A percentile compares a stretch with the other conserved stretches of the same genome.
Conservation (phyloP, 2,329 filamentous ascomycete species). For the Paraconiothyrium sp. region DNA sequence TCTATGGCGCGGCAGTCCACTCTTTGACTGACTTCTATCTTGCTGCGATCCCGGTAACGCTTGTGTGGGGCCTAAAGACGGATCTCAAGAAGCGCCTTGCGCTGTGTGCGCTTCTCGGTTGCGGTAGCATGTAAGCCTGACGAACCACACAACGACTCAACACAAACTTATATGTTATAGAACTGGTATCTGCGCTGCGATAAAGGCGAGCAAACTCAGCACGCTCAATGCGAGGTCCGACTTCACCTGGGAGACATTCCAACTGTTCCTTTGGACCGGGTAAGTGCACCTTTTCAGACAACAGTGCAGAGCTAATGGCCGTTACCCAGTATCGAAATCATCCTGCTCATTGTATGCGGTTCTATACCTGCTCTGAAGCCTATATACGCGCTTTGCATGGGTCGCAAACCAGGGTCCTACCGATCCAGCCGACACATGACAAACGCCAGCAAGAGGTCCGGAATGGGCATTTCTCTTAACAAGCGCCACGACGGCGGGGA, state of each 20-base stretch:
- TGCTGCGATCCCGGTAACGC: slow-evolving; percentile 24
- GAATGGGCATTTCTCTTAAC: slow-evolving; percentile 7
- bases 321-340: slow-evolving; percentile 27
- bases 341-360: slow-evolving; percentile 31
- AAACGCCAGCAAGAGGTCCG: slow-evolving; percentile 7
- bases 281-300: neutral
- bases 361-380: slow-evolving; percentile 34
- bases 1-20: slow-evolving; percentile 26
- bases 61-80: slow-evolving; percentile 30
- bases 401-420: slow-evolving; percentile 15
- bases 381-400: slow-evolving; percentile 33
- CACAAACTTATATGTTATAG: slow-evolving; percentile 13
- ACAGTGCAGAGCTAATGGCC: neutral
- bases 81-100: slow-evolving; percentile 28
- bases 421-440: slow-evolving; percentile 16
- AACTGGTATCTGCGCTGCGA: slow-evolving; percentile 29
- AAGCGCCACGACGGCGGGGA: slow-evolving; percentile 7
- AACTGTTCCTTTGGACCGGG: slow-evolving; percentile 32
- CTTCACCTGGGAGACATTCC: slow-evolving; percentile 32
- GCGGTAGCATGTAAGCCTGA: slow-evolving; percentile 28
- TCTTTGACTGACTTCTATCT: slow-evolving; percentile 29
- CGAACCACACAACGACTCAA: neutral
- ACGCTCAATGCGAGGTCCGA: slow-evolving; percentile 27
- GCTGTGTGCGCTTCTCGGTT: slow-evolving; percentile 29
- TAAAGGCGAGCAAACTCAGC: slow-evolving; percentile 28